Percentiles rank a stretch among this genome's conserved stretches.
These are phyloP conservation scores for Pythium periplocum DNA, from an alignment of 352 stramenopile species.

Conservation along the genomic window DNA sequence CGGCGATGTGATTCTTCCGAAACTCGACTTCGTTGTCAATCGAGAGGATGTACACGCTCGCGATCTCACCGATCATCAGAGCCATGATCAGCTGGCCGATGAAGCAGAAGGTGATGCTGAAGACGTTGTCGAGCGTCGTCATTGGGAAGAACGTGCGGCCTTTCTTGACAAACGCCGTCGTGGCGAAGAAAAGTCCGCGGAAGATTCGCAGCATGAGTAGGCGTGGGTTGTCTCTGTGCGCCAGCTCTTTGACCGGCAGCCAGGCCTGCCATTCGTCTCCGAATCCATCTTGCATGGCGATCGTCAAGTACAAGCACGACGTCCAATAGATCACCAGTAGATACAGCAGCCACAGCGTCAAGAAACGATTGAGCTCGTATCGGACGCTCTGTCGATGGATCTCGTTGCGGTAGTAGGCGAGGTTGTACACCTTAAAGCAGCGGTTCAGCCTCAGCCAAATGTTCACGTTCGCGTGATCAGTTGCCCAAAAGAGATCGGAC, in stretches of 20 bases:
- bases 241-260: conserved; percentile 30
- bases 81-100: conserved; percentile 58
- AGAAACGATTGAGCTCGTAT: conserved; percentile 49
- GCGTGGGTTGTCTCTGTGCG: conserved; percentile 17
- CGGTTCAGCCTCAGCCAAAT: conserved; percentile 51
- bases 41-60: conserved; percentile 51
- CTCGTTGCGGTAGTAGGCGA: conserved; percentile 56
- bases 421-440: conserved; percentile 47
- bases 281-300: conserved; percentile 53
- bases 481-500: conserved; percentile 12
- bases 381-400: conserved; percentile 52
- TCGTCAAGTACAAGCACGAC: conserved; percentile 53
- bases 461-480: neutral
- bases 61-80: conserved; percentile 73
- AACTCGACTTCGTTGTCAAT: conserved; percentile 66
- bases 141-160: conserved; percentile 40
- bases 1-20: conserved; percentile 64
- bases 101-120: conserved; percentile 49
- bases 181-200: conserved; percentile 42
- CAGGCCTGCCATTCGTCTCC: conserved; percentile 48
- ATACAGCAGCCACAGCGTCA: conserved; percentile 53
- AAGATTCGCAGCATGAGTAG: conserved; percentile 38
- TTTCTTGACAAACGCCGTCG: conserved; percentile 59
- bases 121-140: conserved; percentile 35
- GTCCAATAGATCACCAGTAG: conserved; percentile 58